Conservation (phyloP, 495 filamentous ascomycete species). For the Amniculicola lignicola region DNA sequence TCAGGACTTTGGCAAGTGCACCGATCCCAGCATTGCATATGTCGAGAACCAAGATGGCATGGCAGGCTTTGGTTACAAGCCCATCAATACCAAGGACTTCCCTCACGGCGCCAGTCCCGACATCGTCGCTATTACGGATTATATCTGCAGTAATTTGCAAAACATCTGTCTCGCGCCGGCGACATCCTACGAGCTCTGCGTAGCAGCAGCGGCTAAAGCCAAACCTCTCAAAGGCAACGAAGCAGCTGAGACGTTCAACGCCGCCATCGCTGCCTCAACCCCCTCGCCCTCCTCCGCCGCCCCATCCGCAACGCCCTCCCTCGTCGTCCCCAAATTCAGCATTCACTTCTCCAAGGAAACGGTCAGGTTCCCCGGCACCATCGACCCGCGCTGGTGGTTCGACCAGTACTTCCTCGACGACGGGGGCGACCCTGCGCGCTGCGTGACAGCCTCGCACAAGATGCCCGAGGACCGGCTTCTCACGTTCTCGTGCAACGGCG, state of each 20-base stretch:
- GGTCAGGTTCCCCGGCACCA: not conserved
- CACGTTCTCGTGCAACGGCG: not conserved
- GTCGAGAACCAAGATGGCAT: slow-evolving; percentile 3
- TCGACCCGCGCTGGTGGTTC: slow-evolving; percentile 5
- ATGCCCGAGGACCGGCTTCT: not conserved
- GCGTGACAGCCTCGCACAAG: not conserved
- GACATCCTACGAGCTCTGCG: slow-evolving; percentile 1
- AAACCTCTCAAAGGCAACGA: not conserved
- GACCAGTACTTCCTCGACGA: not conserved
- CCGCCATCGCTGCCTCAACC: not conserved
- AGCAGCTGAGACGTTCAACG: slow-evolving; percentile 1
- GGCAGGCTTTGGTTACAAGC: slow-evolving; percentile 2
- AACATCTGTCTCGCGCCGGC: not conserved
- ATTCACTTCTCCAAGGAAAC: slow-evolving; percentile 1
- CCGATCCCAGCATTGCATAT: not conserved
- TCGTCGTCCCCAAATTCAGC: not conserved
- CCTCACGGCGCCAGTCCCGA: slow-evolving; percentile 1
- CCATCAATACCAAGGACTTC: not conserved
- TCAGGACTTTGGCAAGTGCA: not conserved
- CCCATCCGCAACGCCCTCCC: not conserved
- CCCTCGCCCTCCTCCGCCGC: not conserved
- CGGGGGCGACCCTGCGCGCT: not conserved
- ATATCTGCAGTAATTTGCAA: slow-evolving; percentile 1
- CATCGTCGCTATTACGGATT: not conserved
- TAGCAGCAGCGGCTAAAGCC: not conserved